Evolutionary conservation across 1,284 basidiomycete genomes (phyloP), one percentile per base, ranked within the genome.

Genomic region (Tremellales sp.): DNA sequence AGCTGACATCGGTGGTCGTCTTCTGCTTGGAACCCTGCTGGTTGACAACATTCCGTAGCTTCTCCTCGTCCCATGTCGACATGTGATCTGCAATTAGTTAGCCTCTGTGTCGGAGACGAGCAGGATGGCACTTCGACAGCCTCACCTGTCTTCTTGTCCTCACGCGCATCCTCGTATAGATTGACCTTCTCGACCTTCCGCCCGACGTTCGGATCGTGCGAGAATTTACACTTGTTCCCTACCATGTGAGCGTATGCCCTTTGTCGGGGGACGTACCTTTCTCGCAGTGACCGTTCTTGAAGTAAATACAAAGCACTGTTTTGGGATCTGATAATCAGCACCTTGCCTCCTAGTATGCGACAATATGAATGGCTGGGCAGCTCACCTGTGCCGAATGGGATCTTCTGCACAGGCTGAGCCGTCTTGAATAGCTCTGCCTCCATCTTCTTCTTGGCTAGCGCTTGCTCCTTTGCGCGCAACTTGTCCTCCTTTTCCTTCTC

Each of bases 11-110:
- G 40, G 94, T 98, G 2, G 86, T 91, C 26, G 87, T 93, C 62
- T 84, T 81, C 44, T 92, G 92, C 73, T 96, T 97, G 27, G 89
- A 89, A 50, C 82, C 79, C 74, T 97, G 97, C 46, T 87, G 89
- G 13, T 85, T 66, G 8, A 98, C 88, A 51, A 98, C 96, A 23
- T 77, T 82, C 43, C 84, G 80, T 45, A 98, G 46, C 48, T 67
- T 97, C 60, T 85, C 92, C 60, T 97, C 88, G 75, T 97, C 92
- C 94, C 94, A 99, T 61, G 80, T 85, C 63, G 97, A 93, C 94
- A 98, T 98, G 8, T 49, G 40, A 49, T 61, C 57, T 57, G 42
- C 15, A 10, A 40, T 6, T 42, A 35, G n/a, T 54, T 48, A 56
- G 50, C 50, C n/a, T 19, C 19, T 12, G 5, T 17, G 12, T n/a